These are phyloP conservation scores for Acacia melanoxylon DNA, from an alignment of 306 rosid species.

Conservation along the genomic window DNA sequence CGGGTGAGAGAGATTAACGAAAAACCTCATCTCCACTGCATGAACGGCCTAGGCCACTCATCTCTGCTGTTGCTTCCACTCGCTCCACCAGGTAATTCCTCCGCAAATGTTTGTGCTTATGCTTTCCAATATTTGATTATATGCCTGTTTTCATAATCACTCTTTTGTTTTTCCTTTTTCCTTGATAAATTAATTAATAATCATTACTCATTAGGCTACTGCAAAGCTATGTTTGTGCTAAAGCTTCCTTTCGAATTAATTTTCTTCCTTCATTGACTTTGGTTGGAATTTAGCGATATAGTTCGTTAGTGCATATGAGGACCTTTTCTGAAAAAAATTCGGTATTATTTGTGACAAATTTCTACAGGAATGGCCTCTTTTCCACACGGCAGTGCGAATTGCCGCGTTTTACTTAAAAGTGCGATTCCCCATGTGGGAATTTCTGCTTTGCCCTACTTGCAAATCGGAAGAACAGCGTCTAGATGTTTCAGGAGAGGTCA, in stretches of 20 bases:
- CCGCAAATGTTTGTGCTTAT: not conserved
- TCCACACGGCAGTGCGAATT: constrained; percentile 41
- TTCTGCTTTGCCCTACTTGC: constrained; percentile 53
- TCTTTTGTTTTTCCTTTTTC: not conserved
- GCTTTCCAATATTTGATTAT: not conserved
- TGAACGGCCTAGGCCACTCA: constrained; percentile 25
- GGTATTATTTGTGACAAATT: not conserved
- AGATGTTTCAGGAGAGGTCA: constrained; percentile 52
- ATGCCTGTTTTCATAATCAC: not conserved
- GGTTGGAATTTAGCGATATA: not conserved
- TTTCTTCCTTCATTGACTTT: not conserved
- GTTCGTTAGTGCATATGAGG: not conserved
- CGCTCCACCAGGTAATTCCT: constrained; percentile 17
- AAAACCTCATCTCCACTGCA: constrained; percentile 4
- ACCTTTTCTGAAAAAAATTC: not conserved
- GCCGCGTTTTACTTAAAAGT: constrained; percentile 38
- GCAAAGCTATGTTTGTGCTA: not conserved
- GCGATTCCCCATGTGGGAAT: constrained; percentile 37
- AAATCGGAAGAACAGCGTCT: constrained; percentile 32
- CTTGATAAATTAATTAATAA: not conserved
- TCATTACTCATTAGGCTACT: not conserved
- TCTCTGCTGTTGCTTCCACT: not conserved
- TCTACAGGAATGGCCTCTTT: constrained; percentile 52
- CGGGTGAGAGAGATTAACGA: not conserved
- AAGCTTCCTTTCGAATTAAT: not conserved